Percentiles rank a stretch among this genome's conserved stretches.
These are phyloP conservation scores for Leccinum boreale DNA, from an alignment of 768 basidiomycete genomes.

Conservation along the genomic window DNA sequence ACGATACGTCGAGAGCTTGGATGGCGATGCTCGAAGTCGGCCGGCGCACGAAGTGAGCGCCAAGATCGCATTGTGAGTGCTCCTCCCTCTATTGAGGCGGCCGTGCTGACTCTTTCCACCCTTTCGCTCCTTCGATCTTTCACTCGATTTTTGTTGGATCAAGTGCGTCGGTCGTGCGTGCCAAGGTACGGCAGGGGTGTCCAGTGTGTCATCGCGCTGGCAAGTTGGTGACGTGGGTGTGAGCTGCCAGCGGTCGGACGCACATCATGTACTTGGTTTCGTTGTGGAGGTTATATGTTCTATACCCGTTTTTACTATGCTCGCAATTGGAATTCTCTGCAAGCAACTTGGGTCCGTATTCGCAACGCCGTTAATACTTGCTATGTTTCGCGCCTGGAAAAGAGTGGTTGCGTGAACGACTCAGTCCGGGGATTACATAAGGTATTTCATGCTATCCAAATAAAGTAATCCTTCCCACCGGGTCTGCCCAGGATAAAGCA, in stretches of 20 bases:
- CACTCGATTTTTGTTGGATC: neutral
- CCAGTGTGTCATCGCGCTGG: conserved; percentile 69
- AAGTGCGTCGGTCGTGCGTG: conserved; percentile 70
- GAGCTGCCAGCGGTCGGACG: neutral
- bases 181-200: conserved; percentile 64
- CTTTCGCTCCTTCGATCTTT: no score
- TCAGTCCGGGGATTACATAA: no score
- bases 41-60: conserved; percentile 50
- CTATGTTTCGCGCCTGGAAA: no score
- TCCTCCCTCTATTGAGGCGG: neutral
- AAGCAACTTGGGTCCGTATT: no score
- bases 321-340: no score
- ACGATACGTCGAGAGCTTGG: conserved; percentile 52
- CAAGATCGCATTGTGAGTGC: conserved; percentile 74
- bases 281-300: conserved; percentile 5
- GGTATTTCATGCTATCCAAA: no score
- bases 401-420: no score
- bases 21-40: conserved; percentile 36
- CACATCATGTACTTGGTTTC: conserved; percentile 5
- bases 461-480: no score
- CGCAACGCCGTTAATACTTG: no score
- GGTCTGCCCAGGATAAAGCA: conserved; percentile 20
- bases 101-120: neutral
- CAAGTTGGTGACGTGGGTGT: conserved; percentile 37
- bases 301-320: conserved; percentile 10